These are phyloP conservation scores for Theileria parva DNA, from an alignment of 169 alveolate genomes.

Conservation along the genomic window DNA sequence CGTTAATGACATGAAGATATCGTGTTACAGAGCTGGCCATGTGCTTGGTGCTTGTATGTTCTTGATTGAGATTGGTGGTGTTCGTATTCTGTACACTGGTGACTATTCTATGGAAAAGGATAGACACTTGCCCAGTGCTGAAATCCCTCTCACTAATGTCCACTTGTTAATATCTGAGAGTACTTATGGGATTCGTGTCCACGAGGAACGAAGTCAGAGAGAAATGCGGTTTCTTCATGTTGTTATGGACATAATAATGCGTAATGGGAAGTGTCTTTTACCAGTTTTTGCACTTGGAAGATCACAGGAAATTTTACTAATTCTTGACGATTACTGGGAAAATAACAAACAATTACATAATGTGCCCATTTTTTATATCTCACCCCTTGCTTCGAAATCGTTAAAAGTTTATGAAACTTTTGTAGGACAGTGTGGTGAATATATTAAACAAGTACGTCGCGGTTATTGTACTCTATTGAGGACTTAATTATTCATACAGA, in stretches of 20 bases:
- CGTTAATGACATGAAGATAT: constrained; percentile 87
- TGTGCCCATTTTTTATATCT: constrained; percentile 93
- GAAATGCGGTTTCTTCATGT: constrained; percentile 89
- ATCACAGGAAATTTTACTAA: constrained; percentile 93
- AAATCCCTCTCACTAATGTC: constrained; percentile 91
- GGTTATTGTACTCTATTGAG: constrained; percentile 19
- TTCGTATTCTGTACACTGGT: constrained; percentile 97
- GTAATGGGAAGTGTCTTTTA: constrained; percentile 92
- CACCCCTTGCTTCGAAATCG: constrained; percentile 93
- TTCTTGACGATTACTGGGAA: constrained; percentile 95
- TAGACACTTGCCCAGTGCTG: constrained; percentile 94
- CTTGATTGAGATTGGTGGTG: constrained; percentile 95
- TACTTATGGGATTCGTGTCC: constrained; percentile 96
- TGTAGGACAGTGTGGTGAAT: constrained; percentile 93
- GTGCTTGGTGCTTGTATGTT: constrained; percentile 99
- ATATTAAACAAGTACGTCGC: constrained; percentile 77
- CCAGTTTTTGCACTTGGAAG: constrained; percentile 95
- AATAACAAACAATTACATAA: constrained; percentile 85
- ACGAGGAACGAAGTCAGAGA: constrained; percentile 93
- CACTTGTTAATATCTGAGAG: constrained; percentile 97
- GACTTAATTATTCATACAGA: constrained; percentile 46
- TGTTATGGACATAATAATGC: constrained; percentile 74
- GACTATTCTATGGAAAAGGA: constrained; percentile 96
- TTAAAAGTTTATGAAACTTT: constrained; percentile 92
- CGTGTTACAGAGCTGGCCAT: constrained; percentile 98